Conservation (phyloP, 352 stramenopile species). For the Pythium pyrilobum region DNA sequence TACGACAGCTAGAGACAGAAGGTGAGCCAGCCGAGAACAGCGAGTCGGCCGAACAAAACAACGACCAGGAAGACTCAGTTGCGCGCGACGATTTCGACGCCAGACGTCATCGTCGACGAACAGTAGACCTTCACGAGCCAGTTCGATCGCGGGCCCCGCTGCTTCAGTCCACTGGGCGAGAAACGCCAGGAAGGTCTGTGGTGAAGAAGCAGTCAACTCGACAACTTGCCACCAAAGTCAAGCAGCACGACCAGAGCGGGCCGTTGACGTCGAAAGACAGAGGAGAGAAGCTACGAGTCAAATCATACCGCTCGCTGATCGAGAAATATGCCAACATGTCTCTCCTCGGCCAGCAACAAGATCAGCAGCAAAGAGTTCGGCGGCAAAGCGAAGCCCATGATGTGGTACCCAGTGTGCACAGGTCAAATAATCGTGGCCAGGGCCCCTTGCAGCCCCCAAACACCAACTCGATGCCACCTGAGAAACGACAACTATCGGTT, state of each 20-base stretch:
- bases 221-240: too few species aligned
- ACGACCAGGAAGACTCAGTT: background rate
- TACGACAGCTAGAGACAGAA: slow-evolving; percentile 35
- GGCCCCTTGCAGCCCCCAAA: too few species aligned
- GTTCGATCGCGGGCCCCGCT: too few species aligned
- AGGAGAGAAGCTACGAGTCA: background rate
- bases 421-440: too few species aligned
- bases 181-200: background rate
- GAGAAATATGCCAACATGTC: slow-evolving; percentile 18
- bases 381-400: too few species aligned
- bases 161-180: too few species aligned
- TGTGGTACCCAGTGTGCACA: too few species aligned
- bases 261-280: background rate
- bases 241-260: background rate
- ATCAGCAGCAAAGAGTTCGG: too few species aligned
- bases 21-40: slow-evolving; percentile 2
- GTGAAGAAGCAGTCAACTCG: slow-evolving; percentile 6
- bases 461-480: too few species aligned
- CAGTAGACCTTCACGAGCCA: too few species aligned
- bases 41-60: background rate
- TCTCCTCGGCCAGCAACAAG: too few species aligned
- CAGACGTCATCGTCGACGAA: slow-evolving; percentile 3
- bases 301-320: slow-evolving; percentile 12
- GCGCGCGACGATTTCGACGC: background rate
- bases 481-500: too few species aligned